phyloP scores from a whole-genome alignment of 2,329 filamentous ascomycete genomes.

The Colletotrichum destructivum region DNA sequence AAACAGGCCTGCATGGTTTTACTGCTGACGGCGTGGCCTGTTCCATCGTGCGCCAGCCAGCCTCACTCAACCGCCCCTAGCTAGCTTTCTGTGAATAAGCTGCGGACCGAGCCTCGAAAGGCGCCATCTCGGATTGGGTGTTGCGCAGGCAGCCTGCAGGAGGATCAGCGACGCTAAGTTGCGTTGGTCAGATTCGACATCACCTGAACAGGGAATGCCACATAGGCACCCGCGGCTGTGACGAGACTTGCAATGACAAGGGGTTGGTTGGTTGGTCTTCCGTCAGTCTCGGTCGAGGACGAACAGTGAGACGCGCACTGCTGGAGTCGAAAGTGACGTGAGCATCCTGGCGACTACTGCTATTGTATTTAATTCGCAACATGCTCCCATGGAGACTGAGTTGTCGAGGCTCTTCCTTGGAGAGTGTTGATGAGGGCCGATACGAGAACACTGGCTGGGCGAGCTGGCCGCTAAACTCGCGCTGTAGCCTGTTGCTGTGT shows the following conservation, averaged over 20 bases:
- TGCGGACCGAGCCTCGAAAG: constrained; percentile 15
- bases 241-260: not conserved
- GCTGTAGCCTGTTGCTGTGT: constrained; percentile 5
- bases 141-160: constrained; percentile 6
- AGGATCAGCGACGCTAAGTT: constrained; percentile 22
- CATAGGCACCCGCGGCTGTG: constrained; percentile 9
- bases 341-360: too few species aligned
- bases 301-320: not conserved
- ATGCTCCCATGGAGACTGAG: too few species aligned
- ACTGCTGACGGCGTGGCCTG: constrained; percentile 16
- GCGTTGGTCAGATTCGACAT: constrained; percentile 5
- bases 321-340: too few species aligned
- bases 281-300: not conserved
- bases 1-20: constrained; percentile 12
- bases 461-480: constrained; percentile 5
- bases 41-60: constrained; percentile 1
- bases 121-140: not conserved
- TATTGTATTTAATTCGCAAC: not conserved
- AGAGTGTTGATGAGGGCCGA: not conserved
- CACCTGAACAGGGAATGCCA: constrained; percentile 18
- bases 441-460: not conserved
- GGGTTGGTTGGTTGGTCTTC: not conserved
- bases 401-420: too few species aligned
- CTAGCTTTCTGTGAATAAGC: constrained; percentile 6
- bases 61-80: constrained; percentile 3